These are phyloP conservation scores for Camelina sativa DNA, from an alignment of 345 rosid species.

Conservation along the genomic window DNA sequence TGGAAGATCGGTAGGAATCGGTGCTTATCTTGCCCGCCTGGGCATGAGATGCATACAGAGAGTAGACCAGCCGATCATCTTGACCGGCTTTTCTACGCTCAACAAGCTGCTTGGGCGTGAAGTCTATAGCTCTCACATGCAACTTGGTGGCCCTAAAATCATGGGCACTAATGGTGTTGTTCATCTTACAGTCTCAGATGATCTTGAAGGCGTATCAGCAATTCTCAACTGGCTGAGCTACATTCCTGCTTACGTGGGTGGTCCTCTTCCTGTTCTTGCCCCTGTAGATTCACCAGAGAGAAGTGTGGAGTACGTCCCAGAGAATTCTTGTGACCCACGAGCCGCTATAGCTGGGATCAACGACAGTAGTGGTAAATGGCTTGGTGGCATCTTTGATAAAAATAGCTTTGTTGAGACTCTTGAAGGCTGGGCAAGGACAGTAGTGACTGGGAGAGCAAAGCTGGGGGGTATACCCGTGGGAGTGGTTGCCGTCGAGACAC, in stretches of 20 bases:
- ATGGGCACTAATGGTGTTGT: constrained; percentile 99
- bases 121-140: constrained; percentile 99
- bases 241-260: constrained; percentile 78
- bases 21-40: constrained; percentile 97
- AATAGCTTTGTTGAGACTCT: constrained; percentile 89
- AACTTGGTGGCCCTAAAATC: constrained; percentile 98
- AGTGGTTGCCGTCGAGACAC: constrained; percentile 97
- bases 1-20: constrained; percentile 94
- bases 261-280: constrained; percentile 66
- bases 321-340: constrained; percentile 93
- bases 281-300: constrained; percentile 86
- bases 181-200: constrained; percentile 95
- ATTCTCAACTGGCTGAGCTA: constrained; percentile 95
- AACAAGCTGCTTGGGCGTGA: constrained; percentile 98
- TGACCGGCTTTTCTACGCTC: constrained; percentile 95
- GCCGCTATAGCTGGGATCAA: constrained; percentile 78
- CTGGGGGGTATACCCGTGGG: constrained; percentile 99
- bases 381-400: constrained; percentile 93
- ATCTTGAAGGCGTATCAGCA: constrained; percentile 88
- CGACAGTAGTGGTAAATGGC: constrained; percentile 77
- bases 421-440: constrained; percentile 99
- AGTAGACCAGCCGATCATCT: constrained; percentile 95
- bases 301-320: constrained; percentile 81
- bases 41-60: constrained; percentile 99
- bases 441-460: constrained; percentile 96